Base-by-base conservation (phyloP, 352 stramenopile genomes). In the Globisporangium carolinianum region DNA sequence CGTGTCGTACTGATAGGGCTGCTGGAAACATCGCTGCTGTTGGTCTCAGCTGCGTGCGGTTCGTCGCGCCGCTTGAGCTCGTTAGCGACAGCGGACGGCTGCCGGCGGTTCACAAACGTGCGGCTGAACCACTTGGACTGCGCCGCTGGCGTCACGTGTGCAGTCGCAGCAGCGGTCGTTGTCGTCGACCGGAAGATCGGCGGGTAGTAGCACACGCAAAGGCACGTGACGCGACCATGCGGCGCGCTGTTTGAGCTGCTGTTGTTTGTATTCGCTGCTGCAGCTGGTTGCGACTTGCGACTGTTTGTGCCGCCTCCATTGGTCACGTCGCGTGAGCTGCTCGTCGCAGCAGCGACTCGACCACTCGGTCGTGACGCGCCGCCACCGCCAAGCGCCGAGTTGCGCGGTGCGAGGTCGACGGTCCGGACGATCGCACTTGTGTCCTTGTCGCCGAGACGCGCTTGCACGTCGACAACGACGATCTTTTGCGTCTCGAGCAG, bases 181-280 rank as follows among this genome's bases (percentile, higher is more conserved):
- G 47, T 51, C 11, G 51, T 45, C 17, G 53, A 65, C 17, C 69
- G 74, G 42, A 87, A 85, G 53, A 83, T 58, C 18, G 76, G 76
- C n/a, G 74, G 72, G 65, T 80, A 87, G 37, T 77, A 66, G 60
- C 76, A 87, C 55, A 75, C 72, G 36, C 74, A 80, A 36, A 85
- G 67, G 55, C 55, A 60, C 47, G 52, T 60, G 47, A 60, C 41
- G 15, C 12, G 2, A 4, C 55, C 55, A 5, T 47, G 38, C 4
- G 42, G 39, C 1, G 51, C n/a, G 42, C 37, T 46, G 17, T 14
- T 46, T 35, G 35, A 50, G 7, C n/a, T 51, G 14, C 14, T 41
- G 15, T 4, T 49, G 12, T 3, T 57, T 15, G 52, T 14, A 32
- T 4, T 10, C 36, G 32, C 14, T 43, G 36, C n/a, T 42, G 9